phyloP scores from a whole-genome alignment of 257 asterid species.

The Solanum etuberosum region DNA sequence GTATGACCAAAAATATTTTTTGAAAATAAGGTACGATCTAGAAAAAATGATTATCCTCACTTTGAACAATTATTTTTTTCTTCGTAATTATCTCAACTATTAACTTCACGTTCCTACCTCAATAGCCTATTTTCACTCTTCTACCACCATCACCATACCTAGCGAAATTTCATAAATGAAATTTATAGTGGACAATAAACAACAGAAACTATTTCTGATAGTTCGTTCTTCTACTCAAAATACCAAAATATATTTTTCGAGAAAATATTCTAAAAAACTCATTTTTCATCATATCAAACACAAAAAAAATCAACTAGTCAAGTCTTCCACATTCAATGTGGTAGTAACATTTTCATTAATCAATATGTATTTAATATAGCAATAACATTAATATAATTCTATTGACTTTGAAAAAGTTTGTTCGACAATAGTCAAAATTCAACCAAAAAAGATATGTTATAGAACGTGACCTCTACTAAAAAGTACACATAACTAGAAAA shows the following conservation, averaged over 20 bases:
- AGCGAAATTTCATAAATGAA: neutral
- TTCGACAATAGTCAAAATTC: neutral
- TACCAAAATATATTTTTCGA: accelerated
- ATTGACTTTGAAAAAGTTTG: neutral
- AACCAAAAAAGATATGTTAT: neutral
- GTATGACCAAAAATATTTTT: neutral
- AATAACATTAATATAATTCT: neutral
- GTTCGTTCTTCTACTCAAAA: accelerated
- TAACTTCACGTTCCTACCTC: neutral
- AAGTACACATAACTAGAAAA: neutral
- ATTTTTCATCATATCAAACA: too few relatives aligned
- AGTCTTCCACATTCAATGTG: neutral
- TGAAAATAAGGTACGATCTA: neutral
- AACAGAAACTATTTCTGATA: accelerated
- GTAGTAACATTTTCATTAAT: neutral
- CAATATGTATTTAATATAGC: neutral
- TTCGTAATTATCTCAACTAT: neutral
- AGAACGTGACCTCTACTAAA: neutral
- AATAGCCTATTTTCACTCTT: neutral
- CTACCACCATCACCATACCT: neutral
- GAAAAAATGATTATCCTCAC: neutral
- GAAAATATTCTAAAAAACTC: neutral
- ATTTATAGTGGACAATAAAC: neutral
- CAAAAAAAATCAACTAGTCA: neutral
- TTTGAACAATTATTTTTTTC: neutral